phyloP scores from a whole-genome alignment of 257 asterid genomes.

The Solanum dulcamara region DNA sequence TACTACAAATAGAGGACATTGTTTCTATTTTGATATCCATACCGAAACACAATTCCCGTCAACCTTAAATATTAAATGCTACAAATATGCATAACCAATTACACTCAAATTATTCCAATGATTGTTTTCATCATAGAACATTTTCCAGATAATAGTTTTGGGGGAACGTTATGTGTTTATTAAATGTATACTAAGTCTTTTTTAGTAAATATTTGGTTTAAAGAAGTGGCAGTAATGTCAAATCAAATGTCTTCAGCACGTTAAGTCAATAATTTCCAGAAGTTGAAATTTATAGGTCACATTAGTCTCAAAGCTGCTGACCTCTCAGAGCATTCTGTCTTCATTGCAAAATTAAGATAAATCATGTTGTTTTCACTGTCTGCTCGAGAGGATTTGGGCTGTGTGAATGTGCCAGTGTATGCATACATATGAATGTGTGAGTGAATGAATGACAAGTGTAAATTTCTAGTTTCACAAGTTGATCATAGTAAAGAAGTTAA shows the following conservation, averaged over 20 bases:
- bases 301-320: not conserved
- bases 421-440: not conserved
- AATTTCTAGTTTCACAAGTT: not conserved
- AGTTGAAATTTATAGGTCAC: not conserved
- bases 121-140: not conserved
- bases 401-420: not conserved
- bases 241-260: not conserved
- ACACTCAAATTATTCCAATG: not conserved
- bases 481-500: not conserved
- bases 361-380: not conserved
- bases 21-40: not conserved
- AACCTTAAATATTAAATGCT: not conserved
- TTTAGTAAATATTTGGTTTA: not conserved
- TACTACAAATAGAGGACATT: not conserved
- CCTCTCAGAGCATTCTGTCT: not conserved
- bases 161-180: not conserved
- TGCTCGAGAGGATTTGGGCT: not conserved
- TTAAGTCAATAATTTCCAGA: not conserved
- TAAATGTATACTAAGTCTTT: not conserved
- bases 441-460: not conserved
- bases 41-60: not conserved
- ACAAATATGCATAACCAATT: not conserved
- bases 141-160: not conserved
- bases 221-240: not conserved
- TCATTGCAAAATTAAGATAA: not conserved